These are phyloP conservation scores for Beverwykella pulmonaria DNA, from an alignment of 495 filamentous ascomycete genomes.

Conservation along the genomic window DNA sequence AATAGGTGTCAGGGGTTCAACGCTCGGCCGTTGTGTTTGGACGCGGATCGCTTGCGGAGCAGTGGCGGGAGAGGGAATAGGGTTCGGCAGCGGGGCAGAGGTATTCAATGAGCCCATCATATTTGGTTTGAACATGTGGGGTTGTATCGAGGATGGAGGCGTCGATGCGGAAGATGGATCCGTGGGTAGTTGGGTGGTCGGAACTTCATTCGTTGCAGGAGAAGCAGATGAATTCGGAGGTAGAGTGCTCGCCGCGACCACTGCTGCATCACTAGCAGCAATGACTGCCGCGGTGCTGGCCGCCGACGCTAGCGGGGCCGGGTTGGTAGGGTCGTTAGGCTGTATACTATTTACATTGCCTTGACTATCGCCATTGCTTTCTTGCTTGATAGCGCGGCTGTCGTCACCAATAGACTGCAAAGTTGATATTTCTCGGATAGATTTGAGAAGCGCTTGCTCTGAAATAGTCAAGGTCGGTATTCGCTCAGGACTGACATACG, in stretches of 20 bases:
- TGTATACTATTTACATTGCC: too few species aligned
- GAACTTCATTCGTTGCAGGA: neutral
- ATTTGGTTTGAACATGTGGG: slow-evolving; percentile 26
- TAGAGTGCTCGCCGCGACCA: neutral
- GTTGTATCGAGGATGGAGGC: neutral
- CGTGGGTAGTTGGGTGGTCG: neutral
- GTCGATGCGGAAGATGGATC: neutral
- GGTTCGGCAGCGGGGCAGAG: neutral
- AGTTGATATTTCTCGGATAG: neutral
- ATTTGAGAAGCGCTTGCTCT: neutral
- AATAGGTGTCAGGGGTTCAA: slow-evolving; percentile 35
- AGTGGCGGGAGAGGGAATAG: neutral
- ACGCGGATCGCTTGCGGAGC: neutral
- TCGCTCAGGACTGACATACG: slow-evolving; percentile 3
- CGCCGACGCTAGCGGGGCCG: neutral
- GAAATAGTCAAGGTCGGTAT: neutral
- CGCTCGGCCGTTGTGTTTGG: slow-evolving; percentile 23
- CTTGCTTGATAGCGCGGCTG: slow-evolving; percentile 4
- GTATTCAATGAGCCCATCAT: slow-evolving; percentile 5
- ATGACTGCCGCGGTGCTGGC: slow-evolving; percentile 21
- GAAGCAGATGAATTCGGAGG: neutral
- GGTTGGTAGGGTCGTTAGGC: neutral
- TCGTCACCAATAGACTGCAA: neutral
- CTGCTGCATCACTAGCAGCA: slow-evolving; percentile 27
- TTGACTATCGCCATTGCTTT: neutral